phyloP scores from a whole-genome alignment of 192 early-diverging fungal species.

The Dimargaris xerosporica region DNA sequence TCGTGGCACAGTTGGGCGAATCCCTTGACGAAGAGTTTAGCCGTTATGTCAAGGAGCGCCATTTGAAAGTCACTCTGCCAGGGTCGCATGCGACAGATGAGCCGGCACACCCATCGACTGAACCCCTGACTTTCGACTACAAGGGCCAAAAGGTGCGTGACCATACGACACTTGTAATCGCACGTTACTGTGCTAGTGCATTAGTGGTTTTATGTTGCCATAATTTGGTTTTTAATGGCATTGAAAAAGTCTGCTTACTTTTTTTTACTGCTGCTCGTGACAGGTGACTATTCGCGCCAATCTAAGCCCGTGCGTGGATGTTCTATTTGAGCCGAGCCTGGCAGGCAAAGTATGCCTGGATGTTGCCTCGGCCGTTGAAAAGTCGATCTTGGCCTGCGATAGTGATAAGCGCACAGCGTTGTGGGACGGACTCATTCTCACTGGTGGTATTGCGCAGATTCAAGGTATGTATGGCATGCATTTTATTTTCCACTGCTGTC shows the following conservation, averaged over 20 bases:
- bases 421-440: conserved; percentile 75
- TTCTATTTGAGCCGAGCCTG: conserved; percentile 56
- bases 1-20: conserved; percentile 31
- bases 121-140: conserved; percentile 34
- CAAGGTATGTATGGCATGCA: neutral
- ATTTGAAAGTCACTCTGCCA: conserved; percentile 1
- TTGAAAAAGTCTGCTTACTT: neutral
- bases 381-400: conserved; percentile 46
- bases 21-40: conserved; percentile 40
- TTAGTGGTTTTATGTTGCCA: neutral
- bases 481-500: no score
- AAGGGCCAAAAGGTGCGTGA: conserved; percentile 33
- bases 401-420: conserved; percentile 57
- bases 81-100: conserved; percentile 4
- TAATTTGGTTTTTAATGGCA: neutral
- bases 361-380: conserved; percentile 46
- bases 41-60: conserved; percentile 35
- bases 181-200: neutral
- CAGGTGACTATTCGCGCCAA: neutral
- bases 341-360: conserved; percentile 22
- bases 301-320: conserved; percentile 19
- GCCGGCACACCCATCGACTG: conserved; percentile 15
- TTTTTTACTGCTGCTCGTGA: neutral
- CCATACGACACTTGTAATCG: neutral
- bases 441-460: conserved; percentile 57